Conservation (phyloP, 176 grass and related monocot species). For the Cocos nucifera region DNA sequence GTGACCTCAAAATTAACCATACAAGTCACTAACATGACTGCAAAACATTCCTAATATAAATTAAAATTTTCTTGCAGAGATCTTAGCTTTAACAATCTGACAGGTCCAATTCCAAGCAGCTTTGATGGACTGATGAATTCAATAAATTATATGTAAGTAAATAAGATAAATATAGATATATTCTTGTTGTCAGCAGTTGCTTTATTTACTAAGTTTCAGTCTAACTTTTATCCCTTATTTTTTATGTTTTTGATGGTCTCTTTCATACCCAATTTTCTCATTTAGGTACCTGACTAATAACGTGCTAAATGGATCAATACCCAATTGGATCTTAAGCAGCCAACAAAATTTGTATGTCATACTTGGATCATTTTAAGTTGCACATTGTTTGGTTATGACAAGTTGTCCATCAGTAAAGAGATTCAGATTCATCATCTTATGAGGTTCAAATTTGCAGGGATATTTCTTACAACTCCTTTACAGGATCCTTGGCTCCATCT, state of each 20-base stretch:
- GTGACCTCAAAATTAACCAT: not conserved
- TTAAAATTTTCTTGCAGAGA: not conserved
- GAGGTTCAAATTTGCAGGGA: not conserved
- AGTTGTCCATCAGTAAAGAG: not conserved
- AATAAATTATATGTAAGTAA: conserved; percentile 7
- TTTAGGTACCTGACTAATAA: conserved; percentile 15
- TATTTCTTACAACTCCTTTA: conserved; percentile 14
- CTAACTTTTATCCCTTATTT: not conserved
- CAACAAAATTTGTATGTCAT: conserved; percentile 1
- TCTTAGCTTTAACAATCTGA: conserved; percentile 9
- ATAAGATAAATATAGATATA: not conserved
- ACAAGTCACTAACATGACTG: too few relatives aligned
- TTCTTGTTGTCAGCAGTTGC: too few relatives aligned
- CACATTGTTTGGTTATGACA: not conserved
- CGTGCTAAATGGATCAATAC: conserved; percentile 2
- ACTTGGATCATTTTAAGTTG: not conserved
- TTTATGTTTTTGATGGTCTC: not conserved
- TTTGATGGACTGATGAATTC: not conserved
- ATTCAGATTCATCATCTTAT: not conserved
- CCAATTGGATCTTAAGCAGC: conserved; percentile 5
- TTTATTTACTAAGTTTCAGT: not conserved
- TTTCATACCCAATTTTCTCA: not conserved
- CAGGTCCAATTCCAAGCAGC: not conserved
- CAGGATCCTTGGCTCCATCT: not conserved
- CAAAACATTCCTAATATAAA: too few relatives aligned